Evolutionary conservation across 495 filamentous ascomycete species (phyloP).

Genomic region (Aspergillus egyptiacus): DNA sequence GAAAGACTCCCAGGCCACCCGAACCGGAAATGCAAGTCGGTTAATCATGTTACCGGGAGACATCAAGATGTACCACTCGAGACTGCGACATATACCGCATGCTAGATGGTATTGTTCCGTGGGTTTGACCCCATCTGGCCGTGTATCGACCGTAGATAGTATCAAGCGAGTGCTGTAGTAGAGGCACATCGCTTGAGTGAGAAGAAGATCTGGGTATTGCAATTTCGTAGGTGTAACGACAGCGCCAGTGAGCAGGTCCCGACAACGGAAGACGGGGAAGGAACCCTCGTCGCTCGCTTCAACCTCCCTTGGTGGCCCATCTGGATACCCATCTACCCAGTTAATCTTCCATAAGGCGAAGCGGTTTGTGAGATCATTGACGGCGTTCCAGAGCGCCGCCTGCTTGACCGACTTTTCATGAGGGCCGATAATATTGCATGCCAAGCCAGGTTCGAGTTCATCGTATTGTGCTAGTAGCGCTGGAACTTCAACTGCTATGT

Average conservation of each 20-base stretch:
- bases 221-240: slow-evolving; percentile 32
- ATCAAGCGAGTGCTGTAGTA: slow-evolving; percentile 36
- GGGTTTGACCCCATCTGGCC: slow-evolving; percentile 31
- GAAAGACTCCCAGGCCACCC: slow-evolving; percentile 42
- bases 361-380: slow-evolving; percentile 29
- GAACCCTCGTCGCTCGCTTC: slow-evolving; percentile 19
- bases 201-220: slow-evolving; percentile 35
- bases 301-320: slow-evolving; percentile 30
- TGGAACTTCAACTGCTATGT: slow-evolving; percentile 37
- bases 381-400: slow-evolving; percentile 31
- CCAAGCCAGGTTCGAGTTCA: slow-evolving; percentile 22
- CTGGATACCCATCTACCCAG: slow-evolving; percentile 31
- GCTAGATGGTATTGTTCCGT: slow-evolving; percentile 35
- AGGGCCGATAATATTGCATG: slow-evolving; percentile 20
- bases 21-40: slow-evolving; percentile 38
- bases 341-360: slow-evolving; percentile 34
- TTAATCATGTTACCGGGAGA: slow-evolving; percentile 45
- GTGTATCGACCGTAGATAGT: slow-evolving; percentile 34
- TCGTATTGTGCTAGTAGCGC: slow-evolving; percentile 31
- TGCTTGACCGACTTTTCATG: slow-evolving; percentile 37
- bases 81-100: slow-evolving; percentile 38
- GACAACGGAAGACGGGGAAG: slow-evolving; percentile 38
- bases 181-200: slow-evolving; percentile 41
- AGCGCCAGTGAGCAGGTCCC: slow-evolving; percentile 35
- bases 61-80: slow-evolving; percentile 38